A percentile compares a stretch with the other conserved stretches of the same genome.
Conservation (phyloP, 2,329 filamentous ascomycete species). For the Diaporthe sp. region DNA sequence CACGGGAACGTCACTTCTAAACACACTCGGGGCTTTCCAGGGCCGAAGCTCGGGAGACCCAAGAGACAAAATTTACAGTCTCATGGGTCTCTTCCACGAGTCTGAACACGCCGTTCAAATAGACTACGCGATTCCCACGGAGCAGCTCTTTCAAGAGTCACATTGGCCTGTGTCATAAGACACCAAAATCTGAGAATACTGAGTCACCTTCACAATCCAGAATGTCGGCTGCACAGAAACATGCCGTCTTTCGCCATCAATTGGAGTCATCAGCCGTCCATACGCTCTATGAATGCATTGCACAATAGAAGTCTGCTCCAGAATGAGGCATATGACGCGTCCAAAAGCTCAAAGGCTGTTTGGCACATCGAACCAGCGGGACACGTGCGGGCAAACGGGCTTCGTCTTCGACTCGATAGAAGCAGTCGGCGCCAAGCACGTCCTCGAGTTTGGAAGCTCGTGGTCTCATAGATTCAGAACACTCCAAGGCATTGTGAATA, state of each 20-base stretch:
- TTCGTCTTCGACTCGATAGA: neutral
- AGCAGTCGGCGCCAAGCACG: neutral
- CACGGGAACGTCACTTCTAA: neutral
- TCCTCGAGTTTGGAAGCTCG: neutral
- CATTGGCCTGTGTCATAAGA: neutral
- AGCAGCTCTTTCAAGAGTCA: neutral
- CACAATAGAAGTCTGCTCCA: neutral
- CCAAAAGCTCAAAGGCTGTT: neutral
- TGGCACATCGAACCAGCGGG: neutral
- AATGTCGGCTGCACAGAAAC: neutral
- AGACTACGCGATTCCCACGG: neutral
- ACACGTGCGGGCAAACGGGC: neutral
- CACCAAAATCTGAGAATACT: neutral
- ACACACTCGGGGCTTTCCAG: neutral
- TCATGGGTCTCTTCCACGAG: neutral
- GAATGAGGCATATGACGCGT: neutral
- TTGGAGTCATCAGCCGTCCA: neutral
- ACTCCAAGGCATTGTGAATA: neutral
- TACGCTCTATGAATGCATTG: neutral
- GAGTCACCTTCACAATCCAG: neutral
- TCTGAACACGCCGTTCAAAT: neutral
- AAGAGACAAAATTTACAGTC: neutral
- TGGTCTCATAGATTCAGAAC: neutral
- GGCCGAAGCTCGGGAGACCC: neutral
- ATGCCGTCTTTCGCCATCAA: neutral